A percentile compares a stretch with the other conserved stretches of the same genome.
These are phyloP conservation scores for Mortierella sp. DNA, from an alignment of 371 early-diverging fungal genomes.

Conservation along the genomic window DNA sequence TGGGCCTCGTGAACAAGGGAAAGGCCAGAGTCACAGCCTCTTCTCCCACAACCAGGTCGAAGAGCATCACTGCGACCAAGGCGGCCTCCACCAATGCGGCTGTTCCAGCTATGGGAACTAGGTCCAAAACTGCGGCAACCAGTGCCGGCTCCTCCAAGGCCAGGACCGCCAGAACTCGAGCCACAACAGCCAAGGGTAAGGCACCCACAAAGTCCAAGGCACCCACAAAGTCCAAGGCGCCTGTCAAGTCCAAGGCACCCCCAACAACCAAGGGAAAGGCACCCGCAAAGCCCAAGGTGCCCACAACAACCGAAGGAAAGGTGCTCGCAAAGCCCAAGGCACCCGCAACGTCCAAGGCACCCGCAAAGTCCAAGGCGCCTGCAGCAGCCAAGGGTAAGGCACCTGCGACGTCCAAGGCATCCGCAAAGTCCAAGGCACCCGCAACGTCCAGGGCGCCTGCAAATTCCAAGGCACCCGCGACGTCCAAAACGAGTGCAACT, in stretches of 20 bases:
- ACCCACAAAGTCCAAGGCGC: background rate
- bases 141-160: background rate
- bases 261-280: background rate
- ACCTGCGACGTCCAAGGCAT: background rate
- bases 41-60: background rate
- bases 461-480: background rate
- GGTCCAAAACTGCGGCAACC: background rate
- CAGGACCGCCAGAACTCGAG: background rate
- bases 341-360: no score
- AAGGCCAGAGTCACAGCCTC: background rate
- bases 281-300: background rate
- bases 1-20: slow-evolving; percentile 2
- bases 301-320: background rate
- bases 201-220: background rate
- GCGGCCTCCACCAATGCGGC: background rate
- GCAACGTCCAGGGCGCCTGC: no score
- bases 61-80: background rate
- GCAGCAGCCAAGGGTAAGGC: background rate
- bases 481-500: no score
- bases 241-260: background rate
- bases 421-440: no score
- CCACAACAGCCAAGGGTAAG: background rate
- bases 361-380: background rate
- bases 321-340: background rate
- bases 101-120: background rate